Evolutionary conservation across 805 yeast genomes (phyloP).

Genomic region (Candida dendrica): DNA sequence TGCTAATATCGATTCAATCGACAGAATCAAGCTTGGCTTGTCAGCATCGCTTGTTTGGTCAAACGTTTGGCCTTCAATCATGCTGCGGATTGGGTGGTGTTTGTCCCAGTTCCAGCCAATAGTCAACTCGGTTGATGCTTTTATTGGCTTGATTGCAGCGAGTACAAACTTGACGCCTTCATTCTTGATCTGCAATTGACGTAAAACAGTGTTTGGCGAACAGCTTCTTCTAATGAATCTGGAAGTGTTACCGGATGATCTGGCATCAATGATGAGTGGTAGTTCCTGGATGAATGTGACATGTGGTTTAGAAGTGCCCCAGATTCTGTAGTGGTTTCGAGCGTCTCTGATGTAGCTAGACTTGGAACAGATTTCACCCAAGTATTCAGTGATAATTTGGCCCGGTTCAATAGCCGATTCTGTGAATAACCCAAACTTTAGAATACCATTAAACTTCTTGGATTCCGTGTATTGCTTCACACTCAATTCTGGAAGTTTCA

Average conservation of each 20-base stretch:
- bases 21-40: conserved; percentile 48
- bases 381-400: conserved; percentile 49
- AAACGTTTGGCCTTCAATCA: conserved; percentile 36
- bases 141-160: conserved; percentile 47
- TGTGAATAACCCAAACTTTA: conserved; percentile 57
- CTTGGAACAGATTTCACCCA: conserved; percentile 69
- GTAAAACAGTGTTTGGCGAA: conserved; percentile 64
- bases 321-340: conserved; percentile 67
- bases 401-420: conserved; percentile 32
- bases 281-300: conserved; percentile 50
- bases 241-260: conserved; percentile 69
- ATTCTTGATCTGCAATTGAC: conserved; percentile 31
- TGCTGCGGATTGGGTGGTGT: conserved; percentile 61
- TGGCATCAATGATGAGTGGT: conserved; percentile 69
- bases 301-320: conserved; percentile 63
- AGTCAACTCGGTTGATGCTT: conserved; percentile 64
- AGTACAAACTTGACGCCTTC: conserved; percentile 47
- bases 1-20: conserved; percentile 55
- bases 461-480: conserved; percentile 58
- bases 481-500: conserved; percentile 26
- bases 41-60: conserved; percentile 48
- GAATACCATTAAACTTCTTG: conserved; percentile 53
- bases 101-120: conserved; percentile 88
- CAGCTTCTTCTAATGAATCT: conserved; percentile 75
- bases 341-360: conserved; percentile 56